Evolutionary conservation across 1,139 yeast genomes (phyloP), one percentile per base, ranked within the genome.

Genomic region (Ogataea hybrid): DNA sequence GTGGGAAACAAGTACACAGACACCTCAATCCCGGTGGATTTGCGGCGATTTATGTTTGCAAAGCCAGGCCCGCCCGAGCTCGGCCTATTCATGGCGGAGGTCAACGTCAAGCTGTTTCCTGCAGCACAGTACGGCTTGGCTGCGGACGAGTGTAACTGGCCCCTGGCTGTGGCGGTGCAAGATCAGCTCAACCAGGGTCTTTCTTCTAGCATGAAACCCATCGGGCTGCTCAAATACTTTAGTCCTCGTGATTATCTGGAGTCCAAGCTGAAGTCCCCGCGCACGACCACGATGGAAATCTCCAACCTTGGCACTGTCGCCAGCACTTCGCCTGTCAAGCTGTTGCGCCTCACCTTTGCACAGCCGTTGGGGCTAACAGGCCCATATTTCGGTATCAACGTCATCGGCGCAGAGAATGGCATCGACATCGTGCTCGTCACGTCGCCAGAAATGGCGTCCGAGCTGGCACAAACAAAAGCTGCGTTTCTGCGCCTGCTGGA

Each of bases 281-380:
- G 43, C 11, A 27, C 32, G 2, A 27, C 20, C 11, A 42, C 50
- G 2, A 10, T 46, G 12, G 56, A 47, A 23, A 17, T 54, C 1
- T 54, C 57, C 3, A 54, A 54, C 32, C 34, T 54, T 22, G 56
- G 55, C 8, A 20, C 36, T 2, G 27, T 43, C 11, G 34, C 12
- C 3, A 41, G 38, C 17, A 25, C 32, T 3, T 14, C 22, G 11
- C 5, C 25, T 4, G 33, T 45, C 18, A 38, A 44, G 18, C 32
- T 51, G 11, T 30, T 32, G 15, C 43, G 49, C 23, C 10, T 50
- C 23, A 33, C 47, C 4, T 51, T 51, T 23, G 39, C 32, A 23
- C 53, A 51, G 28, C 44, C 49, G 2, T 12, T 39, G 4, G 48
- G 49, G 7, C 15, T 36, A 2, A 28, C 33, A 6, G 28, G 33